Evolutionary conservation across 441 rosid species (phyloP), one percentile per base, ranked within the genome.

Genomic region (Populus tomentosa): DNA sequence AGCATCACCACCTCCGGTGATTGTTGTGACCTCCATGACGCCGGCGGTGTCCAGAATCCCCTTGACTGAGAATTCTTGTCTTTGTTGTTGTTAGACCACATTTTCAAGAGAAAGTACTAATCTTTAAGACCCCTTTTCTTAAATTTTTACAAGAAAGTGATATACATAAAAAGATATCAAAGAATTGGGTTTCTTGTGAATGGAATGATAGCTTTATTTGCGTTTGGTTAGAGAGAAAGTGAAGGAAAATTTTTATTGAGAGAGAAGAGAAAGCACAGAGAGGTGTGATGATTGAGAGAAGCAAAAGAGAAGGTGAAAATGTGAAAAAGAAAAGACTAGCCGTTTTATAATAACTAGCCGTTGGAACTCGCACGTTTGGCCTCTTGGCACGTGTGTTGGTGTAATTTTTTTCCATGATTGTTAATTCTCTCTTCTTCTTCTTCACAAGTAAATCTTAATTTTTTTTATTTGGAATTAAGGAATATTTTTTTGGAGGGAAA

Each of bases 11-110:
- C 46, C 78, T 63, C 76, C 9, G 75, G 68, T 24, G 73, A 79
- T 10, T 69, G 77, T 53, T 73, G 83, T 71, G 77, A 69, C 28
- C 65, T 70, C 85, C 85, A 82, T 20, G 82, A 67, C 33, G 85
- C 78, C 33, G 83, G 87, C 10, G 88, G 88, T 3, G 88, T 86
- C 14, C 63, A 78, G 80, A 81, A 86, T 24, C 76, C 75, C 78
- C 78, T 82, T 3, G 66, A 56, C 36, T 20, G 81, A 40, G 76
- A 16, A 38, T 79, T 79, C 35, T 64, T 73, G 21, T 65, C 62
- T 50, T 69, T 66, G 74, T 40, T 77, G n/a, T 61, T 53, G n/a
- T 18, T 53, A 53, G 61, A 61, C 84, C 81, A 71, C 84, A 82
- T 82, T 70, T 72, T 56, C 33, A 32, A 53, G 69, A 26, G 24